These are phyloP conservation scores for Elongisporangium anandrum DNA, from an alignment of 352 stramenopile genomes.

Conservation along the genomic window DNA sequence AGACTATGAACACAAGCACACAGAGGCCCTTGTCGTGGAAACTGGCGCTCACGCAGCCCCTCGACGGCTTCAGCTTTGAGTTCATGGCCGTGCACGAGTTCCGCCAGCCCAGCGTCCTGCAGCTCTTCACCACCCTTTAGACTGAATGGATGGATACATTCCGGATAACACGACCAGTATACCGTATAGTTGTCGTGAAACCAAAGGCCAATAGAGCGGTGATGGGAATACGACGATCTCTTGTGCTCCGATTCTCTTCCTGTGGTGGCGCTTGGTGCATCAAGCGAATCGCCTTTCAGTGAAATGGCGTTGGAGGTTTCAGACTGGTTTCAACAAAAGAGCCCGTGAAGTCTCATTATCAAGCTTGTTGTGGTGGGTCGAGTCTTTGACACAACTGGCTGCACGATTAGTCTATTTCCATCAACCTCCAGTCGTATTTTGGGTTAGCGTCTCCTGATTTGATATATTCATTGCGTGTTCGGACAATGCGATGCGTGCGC, in stretches of 20 bases:
- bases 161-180: neutral
- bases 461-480: neutral
- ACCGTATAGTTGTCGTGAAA: neutral
- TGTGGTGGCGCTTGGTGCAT: no score
- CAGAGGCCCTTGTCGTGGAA: slow-evolving; percentile 14
- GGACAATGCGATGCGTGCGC: neutral
- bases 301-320: no score
- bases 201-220: no score
- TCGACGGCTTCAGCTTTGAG: slow-evolving; percentile 52
- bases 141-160: neutral
- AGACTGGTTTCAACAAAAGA: no score
- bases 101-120: slow-evolving; percentile 58
- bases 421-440: neutral
- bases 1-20: slow-evolving; percentile 10
- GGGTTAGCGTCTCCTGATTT: neutral
- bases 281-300: no score
- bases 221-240: no score
- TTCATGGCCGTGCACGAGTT: slow-evolving; percentile 49
- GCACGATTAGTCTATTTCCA: neutral
- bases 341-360: no score
- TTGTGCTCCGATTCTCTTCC: no score
- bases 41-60: slow-evolving; percentile 20
- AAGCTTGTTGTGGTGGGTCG: no score
- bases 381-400: no score
- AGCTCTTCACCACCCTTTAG: slow-evolving; percentile 20